Evolutionary conservation across 1,139 yeast genomes (phyloP), one percentile per base, ranked within the genome.

Genomic region (Eremothecium cymbalariae): DNA sequence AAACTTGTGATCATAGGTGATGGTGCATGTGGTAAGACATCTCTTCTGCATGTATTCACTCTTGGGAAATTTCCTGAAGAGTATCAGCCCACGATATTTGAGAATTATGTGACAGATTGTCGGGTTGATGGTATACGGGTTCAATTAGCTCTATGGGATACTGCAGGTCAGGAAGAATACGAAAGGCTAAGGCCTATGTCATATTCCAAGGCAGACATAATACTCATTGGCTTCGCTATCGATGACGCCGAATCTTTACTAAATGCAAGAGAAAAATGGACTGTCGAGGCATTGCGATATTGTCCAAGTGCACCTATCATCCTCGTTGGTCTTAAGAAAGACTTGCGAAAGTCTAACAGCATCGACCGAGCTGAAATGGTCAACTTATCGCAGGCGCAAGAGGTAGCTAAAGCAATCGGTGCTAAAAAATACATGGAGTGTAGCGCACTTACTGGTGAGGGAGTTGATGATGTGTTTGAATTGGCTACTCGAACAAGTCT

Each of bases 21-120:
- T 59, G 95, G 95, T 30, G 95, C 95, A 2, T 85, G 95, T 60
- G 96, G 96, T 9, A 86, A 86, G 57, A 86, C 96, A 0, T 85
- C 95, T 2, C 65, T 86, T 22, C 65, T 86, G n/a, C 83, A 86
- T 51, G 95, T 86, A 13, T 86, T 85, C 63, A 84, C 96, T 0
- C 61, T 85, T 18, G 95, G 95, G 0, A 94, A 84, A 40, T 64
- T 63, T 38, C 88, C 90, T 2, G 74, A 83, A 15, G 84, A 77
- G 47, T 80, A 85, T 58, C 93, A 83, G 46, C 97, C 97, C 3
- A 88, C 97, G 0, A 96, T 88, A 6, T 88, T 88, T 60, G 97
- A 88, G 50, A 88, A 86, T 58, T 86, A 88, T 57, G 95, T 85
- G 17, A 84, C 95, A 2, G 94, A 84, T 52, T 84, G 95, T 55